Evolutionary conservation across 2,329 filamentous ascomycete species (phyloP), one percentile per base, ranked within the genome.

Genomic region (Dactylellina leptospora): DNA sequence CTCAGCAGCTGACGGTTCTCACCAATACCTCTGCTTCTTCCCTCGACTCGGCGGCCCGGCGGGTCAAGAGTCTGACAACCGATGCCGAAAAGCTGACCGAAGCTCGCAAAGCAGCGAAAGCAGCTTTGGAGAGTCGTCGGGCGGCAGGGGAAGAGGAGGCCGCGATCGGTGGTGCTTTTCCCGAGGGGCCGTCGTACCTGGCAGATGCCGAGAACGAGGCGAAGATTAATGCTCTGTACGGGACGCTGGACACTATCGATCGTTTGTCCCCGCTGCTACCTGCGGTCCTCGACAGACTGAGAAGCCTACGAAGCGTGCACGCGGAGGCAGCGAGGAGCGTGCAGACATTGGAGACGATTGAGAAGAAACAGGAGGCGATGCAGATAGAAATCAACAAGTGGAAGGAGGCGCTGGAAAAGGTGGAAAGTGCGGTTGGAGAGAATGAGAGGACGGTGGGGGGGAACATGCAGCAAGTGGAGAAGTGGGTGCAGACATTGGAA

Each of bases 201-300:
- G 60, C 68, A 16, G 68, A 72, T 23, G 59, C 84, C 6, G 92
- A 96, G 76, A 90, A 96, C 76, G 85, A 88, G 40, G 85, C 90
- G 58, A 96, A 96, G 79, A 90, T 99, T 79, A 95, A 96, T 75
- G 91, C 93, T 1, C 85, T 99, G 3, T 97, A 97, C 80, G 90
- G 90, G 0, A 91, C 92, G 2, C 82, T 99, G 13, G 89, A 92
- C 0, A 95, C 91, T 0, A 95, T 99, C 68, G 92, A 96, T 80
- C 90, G 85, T 63, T 84, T 99, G 5, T 85, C 91, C 4, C 95
- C 95, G 0, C 84, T 96, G 16, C 84, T 99, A 2, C 93, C 95
- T 0, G 86, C 91, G 3, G 83, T 97, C 8, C 83, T 99, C 9
- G 92, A 97, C 77, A 86, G 95, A 23, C 82, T 99, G 54, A 86